Evolutionary conservation across 2,329 filamentous ascomycete species (phyloP), one percentile per base, ranked within the genome.

Genomic region (Paecilomyces dactylethromorphus): DNA sequence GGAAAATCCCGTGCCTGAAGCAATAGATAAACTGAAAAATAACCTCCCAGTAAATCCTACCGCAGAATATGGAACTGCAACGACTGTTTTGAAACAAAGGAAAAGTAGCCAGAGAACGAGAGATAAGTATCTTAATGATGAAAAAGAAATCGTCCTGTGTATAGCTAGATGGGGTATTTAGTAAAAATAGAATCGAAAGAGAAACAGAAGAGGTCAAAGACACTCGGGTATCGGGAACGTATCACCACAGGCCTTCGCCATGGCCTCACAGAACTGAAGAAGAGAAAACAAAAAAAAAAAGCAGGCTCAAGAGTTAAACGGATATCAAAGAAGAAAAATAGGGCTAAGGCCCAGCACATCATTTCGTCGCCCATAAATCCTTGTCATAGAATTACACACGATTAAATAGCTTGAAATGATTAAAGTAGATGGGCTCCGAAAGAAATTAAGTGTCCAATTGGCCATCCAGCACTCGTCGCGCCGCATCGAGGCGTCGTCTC

Each of bases 401-500:
- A 45, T 33, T 21, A 58, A 58, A 59, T 49, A 50, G 51, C 57
- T 58, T 29, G 26, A 49, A 57, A 55, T 39, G 29, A 57, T 50
- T 29, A 29, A 32, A 58, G 54, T 54, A 62, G 57, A 45, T 32
- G 13, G 39, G n/a, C 13, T 8, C 13, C 39, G 39, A 45, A 18
- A 18, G 18, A 18, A 15, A 60, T 68, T 56, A 72, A 64, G 65
- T 62, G 63, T 79, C 80, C 62, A 87, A 82, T 60, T 86, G 76
- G 4, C 90, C 90, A 64, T 93, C 90, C 31, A 96, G 78, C 3
- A 90, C 82, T 56, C 84, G 81, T 60, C 87, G 85, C 4, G 91
- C 92, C 56, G 86, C 84, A 64, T 95, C 90, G 55, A 96, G 81
- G 64, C 89, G 82, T 62, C 88, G 79, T 60, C 91, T 81, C 72